Base-by-base conservation (phyloP, 2,329 filamentous ascomycete genomes). In the Lachnum nothofagi region DNA sequence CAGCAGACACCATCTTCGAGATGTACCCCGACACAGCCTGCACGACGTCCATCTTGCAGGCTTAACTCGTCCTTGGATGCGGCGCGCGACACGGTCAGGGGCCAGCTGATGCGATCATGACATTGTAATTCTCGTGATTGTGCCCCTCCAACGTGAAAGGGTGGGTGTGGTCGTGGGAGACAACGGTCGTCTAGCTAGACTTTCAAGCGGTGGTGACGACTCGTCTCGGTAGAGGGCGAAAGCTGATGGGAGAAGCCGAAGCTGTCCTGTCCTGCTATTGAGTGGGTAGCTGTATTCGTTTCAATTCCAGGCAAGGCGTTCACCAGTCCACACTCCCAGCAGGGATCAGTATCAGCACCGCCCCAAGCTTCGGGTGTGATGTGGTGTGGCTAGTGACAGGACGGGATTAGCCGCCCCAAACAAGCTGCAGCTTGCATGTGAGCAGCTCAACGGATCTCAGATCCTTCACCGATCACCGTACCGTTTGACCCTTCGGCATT, bases 1-100 rank as follows among this genome's bases (percentile, higher is more conserved):
- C 88, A 57, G 82, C 82, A 58, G 88, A 86, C 68, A 97, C 84
- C 82, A 98, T 95, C 79, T 91, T 95, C 68, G 85, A 86, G 76
- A 98, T 86, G 76, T 98, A 98, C 72, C 89, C 87, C 62, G 91
- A 86, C 65, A 96, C 85, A 59, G 91, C 88, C 67, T 94, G 86
- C 55, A 94, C 87, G 63, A 97, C 83, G 67, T 98, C 93, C 93
- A 98, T 98, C 61, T 58, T 74, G 68, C 14, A 42, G 16, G 7
- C 39, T 34, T 40, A 25, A 6, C 42, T 42, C 17, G 37, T 27
- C 19, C 23, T 43, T 14, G 29, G 31, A 25, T 20, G 29, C 16
- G 16, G 33, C 25, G 44, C 51, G 51, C 46, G 44, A 42, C 16
- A 31, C 19, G 43, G 43, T 53, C 48, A 57, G 51, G 46, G 43